Evolutionary conservation across 2,329 filamentous ascomycete species (phyloP), one percentile per base, ranked within the genome.

Genomic region (Leptographium wingfieldii): DNA sequence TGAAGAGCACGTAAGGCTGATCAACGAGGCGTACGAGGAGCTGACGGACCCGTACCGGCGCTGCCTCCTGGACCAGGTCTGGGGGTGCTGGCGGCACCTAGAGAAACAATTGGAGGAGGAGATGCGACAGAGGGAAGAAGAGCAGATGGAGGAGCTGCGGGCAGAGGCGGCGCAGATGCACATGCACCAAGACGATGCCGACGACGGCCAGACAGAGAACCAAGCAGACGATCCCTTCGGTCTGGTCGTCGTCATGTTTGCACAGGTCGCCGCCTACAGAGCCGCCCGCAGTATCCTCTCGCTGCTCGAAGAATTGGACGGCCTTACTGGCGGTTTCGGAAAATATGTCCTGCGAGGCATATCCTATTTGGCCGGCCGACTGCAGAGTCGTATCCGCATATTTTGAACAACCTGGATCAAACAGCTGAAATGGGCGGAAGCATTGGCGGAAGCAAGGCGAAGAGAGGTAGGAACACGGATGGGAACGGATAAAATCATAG

Each of bases 401-500:
- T 3, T 9, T n/a, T 46, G 43, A 46, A 7, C 19, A n/a, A 46
- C 7, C 16, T 46, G 3, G 19, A 19, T 16, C 5, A 11, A 40
- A 40, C 38, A 40, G 10, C 38, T 40, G 4, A 16, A 16, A 11
- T 40, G 22, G 22, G 22, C 22, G 22, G 22, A 22, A 22, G 22
- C 22, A 22, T 22, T 40, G 38, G 14, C 10, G 3, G 38, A 16
- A 11, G 40, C 12, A 19, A 46, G 43, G 19, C 14, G 43, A n/a
- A 46, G 19, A 43, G 40, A 43, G 22, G 22, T 22, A 22, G 16
- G 14, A 46, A 19, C 16, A 46, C 14, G 19, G 43, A 35, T 35
- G 33, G 33, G 33, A 35, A 69, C 65, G n/a, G 73, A 74, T 22
- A 12, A 77, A 80, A 7, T 63, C 6, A 81, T 78, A 68, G 66